These are phyloP conservation scores for Basidiobolus meristosporus DNA, from an alignment of 371 early-diverging fungal genomes.

Conservation along the genomic window DNA sequence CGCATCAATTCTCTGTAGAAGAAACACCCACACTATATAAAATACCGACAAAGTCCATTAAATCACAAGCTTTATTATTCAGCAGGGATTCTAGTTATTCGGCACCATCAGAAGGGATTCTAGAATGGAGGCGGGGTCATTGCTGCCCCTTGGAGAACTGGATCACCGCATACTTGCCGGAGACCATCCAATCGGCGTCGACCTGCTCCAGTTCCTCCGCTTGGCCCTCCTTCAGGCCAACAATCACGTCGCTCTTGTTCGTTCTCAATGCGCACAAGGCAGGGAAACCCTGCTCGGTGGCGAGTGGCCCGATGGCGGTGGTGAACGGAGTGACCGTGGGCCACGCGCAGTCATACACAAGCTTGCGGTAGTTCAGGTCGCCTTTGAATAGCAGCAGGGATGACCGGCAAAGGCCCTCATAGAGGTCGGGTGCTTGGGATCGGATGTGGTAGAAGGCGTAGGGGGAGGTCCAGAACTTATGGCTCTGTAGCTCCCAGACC, in stretches of 20 bases:
- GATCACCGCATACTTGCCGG: conserved; percentile 70
- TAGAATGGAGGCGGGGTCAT: no score
- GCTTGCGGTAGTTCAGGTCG: conserved; percentile 89
- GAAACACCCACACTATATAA: no score
- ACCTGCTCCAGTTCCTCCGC: conserved; percentile 25
- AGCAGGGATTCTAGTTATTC: no score
- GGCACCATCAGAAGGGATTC: no score
- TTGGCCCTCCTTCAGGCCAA: conserved; percentile 47
- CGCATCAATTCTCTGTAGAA: no score
- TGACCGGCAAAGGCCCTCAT: conserved; percentile 24
- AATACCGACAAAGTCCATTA: no score
- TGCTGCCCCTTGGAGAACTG: conserved; percentile 7
- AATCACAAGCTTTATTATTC: no score
- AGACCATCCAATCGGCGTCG: conserved; percentile 27
- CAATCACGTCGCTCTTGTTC: conserved; percentile 70
- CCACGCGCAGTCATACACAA: conserved; percentile 78
- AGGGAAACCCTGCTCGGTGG: conserved; percentile 20
- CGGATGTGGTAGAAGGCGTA: conserved; percentile 58
- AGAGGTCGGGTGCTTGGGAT: conserved; percentile 33
- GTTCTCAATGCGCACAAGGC: conserved; percentile 61
- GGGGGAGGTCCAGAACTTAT: conserved; percentile 75
- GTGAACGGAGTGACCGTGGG: conserved; percentile 55
- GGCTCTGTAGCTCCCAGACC: conserved; percentile 32
- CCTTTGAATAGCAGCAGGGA: conserved; percentile 80
- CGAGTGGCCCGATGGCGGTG: conserved; percentile 57